Conservation (phyloP, 352 stramenopile species). For the Pythium coloratum region DNA sequence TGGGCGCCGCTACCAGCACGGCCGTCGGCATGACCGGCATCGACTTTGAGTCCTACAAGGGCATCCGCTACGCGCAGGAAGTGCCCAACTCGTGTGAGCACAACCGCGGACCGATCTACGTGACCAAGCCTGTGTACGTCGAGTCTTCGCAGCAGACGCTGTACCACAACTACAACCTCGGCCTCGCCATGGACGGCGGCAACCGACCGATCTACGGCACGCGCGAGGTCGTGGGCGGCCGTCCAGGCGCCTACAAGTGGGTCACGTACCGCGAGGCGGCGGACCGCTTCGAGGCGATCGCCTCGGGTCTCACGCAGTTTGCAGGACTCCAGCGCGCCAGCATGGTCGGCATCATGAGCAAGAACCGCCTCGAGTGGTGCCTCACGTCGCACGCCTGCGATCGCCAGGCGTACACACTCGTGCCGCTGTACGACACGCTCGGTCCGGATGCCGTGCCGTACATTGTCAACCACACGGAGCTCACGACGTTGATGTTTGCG, state of each 20-base stretch:
- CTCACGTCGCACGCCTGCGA: slow-evolving; percentile 54
- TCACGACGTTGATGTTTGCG: slow-evolving; percentile 55
- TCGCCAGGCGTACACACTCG: slow-evolving; percentile 62
- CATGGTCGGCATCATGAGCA: slow-evolving; percentile 59
- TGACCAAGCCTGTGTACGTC: slow-evolving; percentile 7
- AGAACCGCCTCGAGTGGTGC: slow-evolving; percentile 76
- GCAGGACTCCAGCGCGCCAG: slow-evolving; percentile 46
- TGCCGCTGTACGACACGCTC: slow-evolving; percentile 83
- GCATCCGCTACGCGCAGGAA: slow-evolving; percentile 41
- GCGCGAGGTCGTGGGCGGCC: slow-evolving; percentile 30
- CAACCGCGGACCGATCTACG: slow-evolving; percentile 41
- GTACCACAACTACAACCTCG: slow-evolving; percentile 47
- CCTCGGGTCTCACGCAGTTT: slow-evolving; percentile 35
- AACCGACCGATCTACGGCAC: slow-evolving; percentile 41
- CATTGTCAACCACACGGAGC: slow-evolving; percentile 76
- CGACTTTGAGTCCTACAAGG: slow-evolving; percentile 57
- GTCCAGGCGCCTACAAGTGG: slow-evolving; percentile 43
- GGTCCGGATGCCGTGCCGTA: slow-evolving; percentile 64
- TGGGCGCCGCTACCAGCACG: slow-evolving; percentile 46
- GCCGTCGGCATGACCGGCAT: slow-evolving; percentile 46
- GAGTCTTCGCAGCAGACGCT: slow-evolving; percentile 25
- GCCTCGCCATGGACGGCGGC: slow-evolving; percentile 29
- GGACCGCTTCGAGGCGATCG: slow-evolving; percentile 35
- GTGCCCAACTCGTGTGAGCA: slow-evolving; percentile 41
- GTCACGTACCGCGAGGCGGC: slow-evolving; percentile 56